Conservation (phyloP, 768 basidiomycete genomes). For the Gyrodon lividus region DNA sequence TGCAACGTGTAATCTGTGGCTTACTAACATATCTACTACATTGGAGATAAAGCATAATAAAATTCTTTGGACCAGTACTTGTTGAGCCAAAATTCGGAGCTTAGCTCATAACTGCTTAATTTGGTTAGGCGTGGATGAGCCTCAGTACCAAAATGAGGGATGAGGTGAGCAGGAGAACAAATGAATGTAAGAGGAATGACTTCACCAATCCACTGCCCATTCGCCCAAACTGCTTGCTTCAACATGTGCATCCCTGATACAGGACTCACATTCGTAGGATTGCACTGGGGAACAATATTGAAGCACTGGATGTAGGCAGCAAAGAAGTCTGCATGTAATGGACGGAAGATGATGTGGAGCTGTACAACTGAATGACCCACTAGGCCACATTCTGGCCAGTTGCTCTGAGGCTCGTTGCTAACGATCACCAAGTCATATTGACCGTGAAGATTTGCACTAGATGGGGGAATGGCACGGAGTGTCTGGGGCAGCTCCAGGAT, state of each 20-base stretch:
- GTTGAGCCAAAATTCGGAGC: conserved; percentile 29
- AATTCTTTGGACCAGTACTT: conserved; percentile 35
- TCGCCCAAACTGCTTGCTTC: conserved; percentile 12
- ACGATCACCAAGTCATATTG: conserved; percentile 15
- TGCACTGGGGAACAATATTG: conserved; percentile 24
- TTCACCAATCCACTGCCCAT: conserved; percentile 23
- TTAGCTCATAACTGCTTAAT: conserved; percentile 21
- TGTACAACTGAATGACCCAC: conserved; percentile 19
- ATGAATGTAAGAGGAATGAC: conserved; percentile 27
- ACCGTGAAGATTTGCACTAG: conserved; percentile 7
- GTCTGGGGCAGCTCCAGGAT: conserved; percentile 12
- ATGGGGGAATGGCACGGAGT: conserved; percentile 2
- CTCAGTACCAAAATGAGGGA: conserved; percentile 26
- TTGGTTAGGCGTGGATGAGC: conserved; percentile 24
- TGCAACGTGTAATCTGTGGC: no score
- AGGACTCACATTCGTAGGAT: conserved; percentile 8
- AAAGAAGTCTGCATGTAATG: conserved; percentile 7
- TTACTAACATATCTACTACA: background rate
- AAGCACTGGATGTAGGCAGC: conserved; percentile 28
- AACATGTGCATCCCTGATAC: conserved; percentile 24
- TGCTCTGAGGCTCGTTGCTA: background rate
- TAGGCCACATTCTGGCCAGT: conserved; percentile 17
- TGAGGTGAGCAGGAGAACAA: conserved; percentile 23
- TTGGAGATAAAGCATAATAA: conserved; percentile 11
- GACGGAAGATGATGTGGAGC: conserved; percentile 16